Conservation (phyloP, 192 early-diverging fungal species). For the Coemansia sp. region DNA sequence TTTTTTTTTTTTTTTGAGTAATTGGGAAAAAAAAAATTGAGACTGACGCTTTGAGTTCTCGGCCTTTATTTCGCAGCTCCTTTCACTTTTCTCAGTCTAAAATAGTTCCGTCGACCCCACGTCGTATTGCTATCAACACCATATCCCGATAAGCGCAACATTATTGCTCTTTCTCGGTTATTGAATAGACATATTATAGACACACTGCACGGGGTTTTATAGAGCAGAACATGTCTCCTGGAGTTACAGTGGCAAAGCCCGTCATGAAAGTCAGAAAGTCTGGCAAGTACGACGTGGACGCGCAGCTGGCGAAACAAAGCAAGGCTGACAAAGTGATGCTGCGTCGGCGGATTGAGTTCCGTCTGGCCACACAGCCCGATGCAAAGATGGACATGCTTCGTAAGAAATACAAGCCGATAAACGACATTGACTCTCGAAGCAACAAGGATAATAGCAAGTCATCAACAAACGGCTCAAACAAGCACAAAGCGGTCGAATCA, state of each 20-base stretch:
- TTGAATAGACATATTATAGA: neutral
- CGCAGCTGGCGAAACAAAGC: conserved; percentile 43
- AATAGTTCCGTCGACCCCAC: neutral
- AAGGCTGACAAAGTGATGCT: conserved; percentile 46
- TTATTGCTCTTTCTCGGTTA: neutral
- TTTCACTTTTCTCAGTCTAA: neutral
- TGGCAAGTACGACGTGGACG: conserved; percentile 33
- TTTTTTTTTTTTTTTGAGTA: neutral
- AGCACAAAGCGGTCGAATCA: neutral
- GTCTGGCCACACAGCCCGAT: conserved; percentile 57
- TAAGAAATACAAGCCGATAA: conserved; percentile 65
- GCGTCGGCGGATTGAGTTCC: conserved; percentile 62
- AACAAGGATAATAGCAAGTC: neutral
- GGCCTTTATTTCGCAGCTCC: neutral
- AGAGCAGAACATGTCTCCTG: conserved; percentile 25
- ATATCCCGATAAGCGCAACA: neutral
- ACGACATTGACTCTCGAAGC: conserved; percentile 21
- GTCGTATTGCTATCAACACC: neutral
- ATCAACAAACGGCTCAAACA: neutral
- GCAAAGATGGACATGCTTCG: conserved; percentile 60
- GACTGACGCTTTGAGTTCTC: too few relatives aligned
- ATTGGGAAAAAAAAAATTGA: too few relatives aligned
- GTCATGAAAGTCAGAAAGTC: neutral
- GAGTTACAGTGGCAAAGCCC: conserved; percentile 15
- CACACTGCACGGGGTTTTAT: neutral